Base-by-base conservation (phyloP, 352 stramenopile species). In the Phytopythium delawarense region DNA sequence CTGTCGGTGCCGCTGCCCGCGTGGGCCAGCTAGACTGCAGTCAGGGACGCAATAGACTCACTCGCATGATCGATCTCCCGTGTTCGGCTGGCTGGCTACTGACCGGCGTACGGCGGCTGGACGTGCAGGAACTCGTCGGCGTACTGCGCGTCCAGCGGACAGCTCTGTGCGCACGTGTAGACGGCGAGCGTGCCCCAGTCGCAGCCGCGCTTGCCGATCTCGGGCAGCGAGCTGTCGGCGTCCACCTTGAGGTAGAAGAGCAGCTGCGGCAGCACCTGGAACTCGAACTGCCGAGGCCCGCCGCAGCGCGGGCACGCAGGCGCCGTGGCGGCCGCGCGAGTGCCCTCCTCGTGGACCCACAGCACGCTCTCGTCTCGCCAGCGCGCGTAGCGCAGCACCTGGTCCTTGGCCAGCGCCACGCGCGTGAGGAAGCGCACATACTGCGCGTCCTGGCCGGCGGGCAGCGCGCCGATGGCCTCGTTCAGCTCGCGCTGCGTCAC, bases 231-330 rank as follows among this genome's bases (percentile, higher is more conserved):
- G 45, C 75, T 79, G 16, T 75, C 63, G 48, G 85, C 68, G 69
- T 97, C 80, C 40, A 96, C 78, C 30, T 89, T 69, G 40, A 98
- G 65, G 66, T 96, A 97, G 69, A 96, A 96, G 0, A 98, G 63
- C 50, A 98, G 86, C 77, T 98, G 95, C 0, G 95, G 95, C 62
- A 98, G 81, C 64, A 98, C 81, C 67, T 98, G 95, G 65, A 98
- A 98, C 78, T 98, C 95, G 64, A 98, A 98, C 59, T 87, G 79
- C 28, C 95, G 89, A 30, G 70, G 62, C 28, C 75, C 72, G 30
- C 91, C 88, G 67, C 95, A 98, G 15, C 76, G 79, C 34, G 79
- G 42, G 63, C 94, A 98, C 21, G 70, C 50, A 7, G 88, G 91
- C 20, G 96, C 77, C 15, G 64, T 60, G 21, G 71, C 67, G 5